Base-by-base conservation (phyloP, 495 filamentous ascomycete species). In the Xylaria venustula region DNA sequence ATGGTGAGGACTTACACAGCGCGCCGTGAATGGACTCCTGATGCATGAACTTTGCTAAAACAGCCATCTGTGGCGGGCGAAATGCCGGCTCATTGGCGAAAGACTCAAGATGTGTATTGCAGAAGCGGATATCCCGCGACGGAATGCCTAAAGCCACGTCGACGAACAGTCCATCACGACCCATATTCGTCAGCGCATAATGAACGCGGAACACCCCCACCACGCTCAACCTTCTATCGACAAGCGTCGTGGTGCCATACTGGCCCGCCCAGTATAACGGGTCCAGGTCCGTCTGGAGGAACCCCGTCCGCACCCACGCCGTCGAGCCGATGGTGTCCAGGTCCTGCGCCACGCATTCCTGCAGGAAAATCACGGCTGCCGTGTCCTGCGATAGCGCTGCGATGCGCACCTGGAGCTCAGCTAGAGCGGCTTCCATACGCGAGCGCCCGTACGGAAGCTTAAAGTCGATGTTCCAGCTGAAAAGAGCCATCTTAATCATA, bases 71-170 rank as follows among this genome's bases (percentile, higher is more conserved):
- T 7, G 70, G 64, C 0, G 80, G 78, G 0, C 83, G 73, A 8
- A 69, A 48, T 1, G 79, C 74, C 0, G 78, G 78, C 0, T 75
- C 62, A 1, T 62, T 46, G 0, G 62, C 64, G 1, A 85, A 72
- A 12, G 79, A 82, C 60, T 85, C 84, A n/a, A 85, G 78, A 60
- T 86, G 83, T 5, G 81, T 76, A 59, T 80, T 82, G 63, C 82
- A 80, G 7, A 85, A 58, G 28, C 82, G 74, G 0, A 85, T 32
- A 0, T 60, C 66, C 47, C 2, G 22, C 2, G 3, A 52, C 62
- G 9, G 14, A 67, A 30, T 0, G 22, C 15, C 22, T 11, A 11
- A 11, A 5, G 11, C 30, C 5, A 84, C 58, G 50, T 85, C 83
- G 28, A 82, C 74, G 49, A 84, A 83, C 0, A 84, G 65, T 1